A percentile compares a stretch with the other conserved stretches of the same genome.
phyloP scores from a whole-genome alignment of 768 basidiomycete genomes.

The Lactarius sanguifluus region DNA sequence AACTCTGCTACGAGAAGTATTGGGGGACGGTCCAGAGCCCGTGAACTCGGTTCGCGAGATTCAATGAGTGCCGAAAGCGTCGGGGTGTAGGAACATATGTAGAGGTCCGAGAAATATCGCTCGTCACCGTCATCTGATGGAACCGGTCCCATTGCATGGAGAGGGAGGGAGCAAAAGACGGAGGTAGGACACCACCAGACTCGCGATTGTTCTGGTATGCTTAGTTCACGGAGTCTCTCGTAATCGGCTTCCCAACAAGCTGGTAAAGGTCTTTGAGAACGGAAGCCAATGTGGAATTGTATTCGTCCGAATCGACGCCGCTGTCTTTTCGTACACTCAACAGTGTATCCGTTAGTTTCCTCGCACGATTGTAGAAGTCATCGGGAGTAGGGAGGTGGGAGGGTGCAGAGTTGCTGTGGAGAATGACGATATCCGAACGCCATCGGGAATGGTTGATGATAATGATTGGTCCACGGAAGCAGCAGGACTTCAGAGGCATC shows the following conservation, averaged over 20 bases:
- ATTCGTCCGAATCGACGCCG: conserved; percentile 1
- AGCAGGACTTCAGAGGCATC: not conserved
- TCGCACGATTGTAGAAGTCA: conserved; percentile 9
- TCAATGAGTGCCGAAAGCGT: conserved; percentile 17
- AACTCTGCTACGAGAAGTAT: conserved; percentile 6
- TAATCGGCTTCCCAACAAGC: conserved; percentile 17
- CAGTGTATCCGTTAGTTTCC: not conserved
- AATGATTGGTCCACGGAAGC: conserved; percentile 11
- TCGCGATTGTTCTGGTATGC: conserved; percentile 14
- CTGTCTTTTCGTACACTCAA: not conserved
- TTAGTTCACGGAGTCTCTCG: not conserved
- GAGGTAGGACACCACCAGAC: conserved; percentile 29
- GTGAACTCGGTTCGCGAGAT: not conserved
- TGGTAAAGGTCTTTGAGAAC: conserved; percentile 10
- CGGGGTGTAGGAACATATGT: conserved; percentile 24
- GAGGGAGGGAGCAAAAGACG: conserved; percentile 15
- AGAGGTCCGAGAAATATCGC: conserved; percentile 15
- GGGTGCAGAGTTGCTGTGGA: conserved; percentile 48
- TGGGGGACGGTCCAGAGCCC: not conserved
- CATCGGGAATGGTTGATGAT: conserved; percentile 1
- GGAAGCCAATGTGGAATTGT: not conserved
- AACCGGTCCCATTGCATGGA: conserved; percentile 19
- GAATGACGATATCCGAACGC: conserved; percentile 5
- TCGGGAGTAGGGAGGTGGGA: conserved; percentile 36
- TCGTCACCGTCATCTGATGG: not conserved